Conservation (phyloP, 2,329 filamentous ascomycete genomes). For the Paracamarosporium sp. region DNA sequence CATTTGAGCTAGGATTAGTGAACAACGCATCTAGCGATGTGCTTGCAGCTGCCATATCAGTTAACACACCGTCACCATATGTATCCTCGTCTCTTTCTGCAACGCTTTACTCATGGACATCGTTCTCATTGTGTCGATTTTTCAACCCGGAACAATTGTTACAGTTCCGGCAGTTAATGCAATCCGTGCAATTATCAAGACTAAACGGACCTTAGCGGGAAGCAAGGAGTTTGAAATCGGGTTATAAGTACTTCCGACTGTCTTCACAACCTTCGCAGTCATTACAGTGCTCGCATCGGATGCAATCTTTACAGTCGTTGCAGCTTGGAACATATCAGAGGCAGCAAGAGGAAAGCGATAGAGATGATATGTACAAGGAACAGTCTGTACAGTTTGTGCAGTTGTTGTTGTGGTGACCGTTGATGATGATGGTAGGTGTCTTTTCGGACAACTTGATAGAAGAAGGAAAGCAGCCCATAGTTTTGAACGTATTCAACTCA, state of each 20-base stretch:
- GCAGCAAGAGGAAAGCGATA: not conserved
- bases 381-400: not conserved
- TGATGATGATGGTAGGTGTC: not conserved
- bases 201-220: not conserved
- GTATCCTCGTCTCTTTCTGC: not conserved
- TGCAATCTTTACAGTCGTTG: not conserved
- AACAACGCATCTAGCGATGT: too few relatives aligned
- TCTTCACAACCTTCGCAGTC: not conserved
- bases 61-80: too few relatives aligned
- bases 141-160: constrained; percentile 18
- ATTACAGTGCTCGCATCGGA: not conserved
- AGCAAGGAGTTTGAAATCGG: not conserved
- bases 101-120: constrained; percentile 9
- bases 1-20: too few relatives aligned
- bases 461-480: not conserved
- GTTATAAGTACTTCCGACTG: not conserved
- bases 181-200: constrained; percentile 3
- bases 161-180: constrained; percentile 6
- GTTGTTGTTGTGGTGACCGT: not conserved
- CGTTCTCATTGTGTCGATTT: constrained; percentile 12
- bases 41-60: too few relatives aligned
- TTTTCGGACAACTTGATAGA: not conserved
- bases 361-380: not conserved
- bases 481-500: not conserved
- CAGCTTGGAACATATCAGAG: not conserved